Evolutionary conservation across 768 basidiomycete species (phyloP).

Genomic region (Hericium alpestre): DNA sequence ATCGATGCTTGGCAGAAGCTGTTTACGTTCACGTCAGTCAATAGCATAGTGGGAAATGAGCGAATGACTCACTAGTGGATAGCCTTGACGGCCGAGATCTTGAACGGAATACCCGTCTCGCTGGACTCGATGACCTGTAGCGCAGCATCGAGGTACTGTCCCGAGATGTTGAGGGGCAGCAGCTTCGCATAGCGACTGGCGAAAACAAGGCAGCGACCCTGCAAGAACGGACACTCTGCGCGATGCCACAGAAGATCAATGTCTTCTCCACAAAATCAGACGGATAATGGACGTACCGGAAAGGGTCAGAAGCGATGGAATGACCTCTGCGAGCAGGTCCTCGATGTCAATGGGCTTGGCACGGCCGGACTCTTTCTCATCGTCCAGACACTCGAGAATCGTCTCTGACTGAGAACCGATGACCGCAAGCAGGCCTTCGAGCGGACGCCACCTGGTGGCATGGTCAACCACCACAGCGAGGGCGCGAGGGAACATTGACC

Average conservation of each 20-base stretch:
- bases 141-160: conserved; percentile 82
- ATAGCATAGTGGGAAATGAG: neutral
- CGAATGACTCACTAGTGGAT: conserved; percentile 68
- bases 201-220: conserved; percentile 91
- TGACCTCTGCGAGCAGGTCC: conserved; percentile 60
- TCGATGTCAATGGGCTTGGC: conserved; percentile 68
- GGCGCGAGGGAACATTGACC: conserved; percentile 12
- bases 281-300: conserved; percentile 39
- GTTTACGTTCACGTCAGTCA: conserved; percentile 2
- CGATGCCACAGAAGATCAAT: neutral
- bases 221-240: conserved; percentile 81
- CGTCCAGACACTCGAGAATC: conserved; percentile 66
- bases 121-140: conserved; percentile 71
- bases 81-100: conserved; percentile 89
- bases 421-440: conserved; percentile 77
- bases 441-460: conserved; percentile 71
- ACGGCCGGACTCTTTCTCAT: conserved; percentile 56
- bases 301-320: conserved; percentile 65
- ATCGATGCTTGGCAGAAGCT: conserved; percentile 63
- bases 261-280: neutral
- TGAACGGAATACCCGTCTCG: conserved; percentile 74
- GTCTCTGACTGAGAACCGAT: conserved; percentile 74
- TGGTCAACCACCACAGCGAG: conserved; percentile 4
- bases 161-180: conserved; percentile 60
- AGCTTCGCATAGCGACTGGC: conserved; percentile 78